Evolutionary conservation across 1,139 yeast species (phyloP).

Genomic region (Yamadazyma jaroonii): DNA sequence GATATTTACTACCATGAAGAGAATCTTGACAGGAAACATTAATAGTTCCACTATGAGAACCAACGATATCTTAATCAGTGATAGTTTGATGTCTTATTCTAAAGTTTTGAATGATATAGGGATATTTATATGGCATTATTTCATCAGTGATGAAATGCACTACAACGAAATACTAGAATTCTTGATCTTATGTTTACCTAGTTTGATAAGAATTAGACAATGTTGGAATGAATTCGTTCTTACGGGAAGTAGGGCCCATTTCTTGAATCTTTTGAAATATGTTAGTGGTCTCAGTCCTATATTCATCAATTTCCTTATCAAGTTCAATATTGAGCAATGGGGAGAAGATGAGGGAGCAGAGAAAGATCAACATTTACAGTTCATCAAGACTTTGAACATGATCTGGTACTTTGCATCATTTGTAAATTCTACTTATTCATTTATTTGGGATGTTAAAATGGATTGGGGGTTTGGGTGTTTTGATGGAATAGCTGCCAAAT

Average conservation of each 20-base stretch:
- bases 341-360: conserved; percentile 11
- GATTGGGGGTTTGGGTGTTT: conserved; percentile 83
- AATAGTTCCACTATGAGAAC: conserved; percentile 57
- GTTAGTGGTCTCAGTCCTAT: conserved; percentile 66
- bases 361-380: conserved; percentile 12
- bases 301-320: conserved; percentile 41
- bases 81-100: conserved; percentile 75
- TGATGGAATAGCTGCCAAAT: conserved; percentile 21
- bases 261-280: conserved; percentile 75
- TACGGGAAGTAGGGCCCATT: conserved; percentile 51
- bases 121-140: conserved; percentile 37
- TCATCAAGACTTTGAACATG: conserved; percentile 13
- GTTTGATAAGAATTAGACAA: conserved; percentile 71
- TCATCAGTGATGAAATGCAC: conserved; percentile 21
- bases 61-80: conserved; percentile 78
- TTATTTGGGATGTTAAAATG: conserved; percentile 82
- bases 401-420: conserved; percentile 55
- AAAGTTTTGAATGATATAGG: conserved; percentile 72
- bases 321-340: conserved; percentile 16
- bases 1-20: conserved; percentile 44
- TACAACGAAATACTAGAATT: conserved; percentile 45
- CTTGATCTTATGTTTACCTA: conserved; percentile 57
- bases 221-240: conserved; percentile 67
- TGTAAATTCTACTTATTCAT: conserved; percentile 72
- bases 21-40: conserved; percentile 57